These are phyloP conservation scores for Nidula niveotomentosa DNA, from an alignment of 1,284 basidiomycete genomes.

Conservation along the genomic window DNA sequence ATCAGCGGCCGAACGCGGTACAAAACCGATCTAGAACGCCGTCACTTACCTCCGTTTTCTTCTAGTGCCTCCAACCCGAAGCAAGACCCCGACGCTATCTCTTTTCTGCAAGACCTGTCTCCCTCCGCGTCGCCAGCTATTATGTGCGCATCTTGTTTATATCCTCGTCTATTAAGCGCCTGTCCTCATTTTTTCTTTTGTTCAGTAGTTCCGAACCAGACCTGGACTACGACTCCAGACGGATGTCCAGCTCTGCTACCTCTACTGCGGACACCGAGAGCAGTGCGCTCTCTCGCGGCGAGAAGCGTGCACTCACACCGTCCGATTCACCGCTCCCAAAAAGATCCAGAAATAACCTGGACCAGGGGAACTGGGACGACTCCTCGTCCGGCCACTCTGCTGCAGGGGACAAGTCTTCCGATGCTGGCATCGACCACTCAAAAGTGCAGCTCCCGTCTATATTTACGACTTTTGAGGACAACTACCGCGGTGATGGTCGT, in stretches of 20 bases:
- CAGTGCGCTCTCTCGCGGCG: conserved; percentile 52
- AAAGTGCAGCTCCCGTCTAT: conserved; percentile 75
- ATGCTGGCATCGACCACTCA: conserved; percentile 35
- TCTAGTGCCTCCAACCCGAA: conserved; percentile 36
- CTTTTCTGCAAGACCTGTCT: conserved; percentile 44
- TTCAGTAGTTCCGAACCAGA: conserved; percentile 43
- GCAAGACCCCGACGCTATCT: conserved; percentile 28
- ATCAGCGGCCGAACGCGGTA: conserved; percentile 1
- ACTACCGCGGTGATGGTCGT: conserved; percentile 53
- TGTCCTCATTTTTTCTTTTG: no score
- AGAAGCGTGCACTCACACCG: conserved; percentile 57
- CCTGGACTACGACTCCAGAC: conserved; percentile 49
- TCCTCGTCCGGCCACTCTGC: conserved; percentile 20
- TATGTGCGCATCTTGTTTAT: conserved; percentile 30
- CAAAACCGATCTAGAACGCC: not conserved
- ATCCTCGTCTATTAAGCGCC: conserved; percentile 1
- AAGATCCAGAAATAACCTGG: conserved; percentile 34
- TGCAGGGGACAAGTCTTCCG: conserved; percentile 20
- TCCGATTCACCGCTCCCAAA: conserved; percentile 51
- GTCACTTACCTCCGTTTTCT: conserved; percentile 8
- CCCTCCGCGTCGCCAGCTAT: conserved; percentile 47
- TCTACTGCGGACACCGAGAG: conserved; percentile 65
- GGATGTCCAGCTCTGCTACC: conserved; percentile 62
- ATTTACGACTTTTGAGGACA: conserved; percentile 65
- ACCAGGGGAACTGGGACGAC: conserved; percentile 35